Evolutionary conservation across 1,284 basidiomycete genomes (phyloP), one percentile per base, ranked within the genome.

Genomic region (Cutaneotrichosporon sp.): DNA sequence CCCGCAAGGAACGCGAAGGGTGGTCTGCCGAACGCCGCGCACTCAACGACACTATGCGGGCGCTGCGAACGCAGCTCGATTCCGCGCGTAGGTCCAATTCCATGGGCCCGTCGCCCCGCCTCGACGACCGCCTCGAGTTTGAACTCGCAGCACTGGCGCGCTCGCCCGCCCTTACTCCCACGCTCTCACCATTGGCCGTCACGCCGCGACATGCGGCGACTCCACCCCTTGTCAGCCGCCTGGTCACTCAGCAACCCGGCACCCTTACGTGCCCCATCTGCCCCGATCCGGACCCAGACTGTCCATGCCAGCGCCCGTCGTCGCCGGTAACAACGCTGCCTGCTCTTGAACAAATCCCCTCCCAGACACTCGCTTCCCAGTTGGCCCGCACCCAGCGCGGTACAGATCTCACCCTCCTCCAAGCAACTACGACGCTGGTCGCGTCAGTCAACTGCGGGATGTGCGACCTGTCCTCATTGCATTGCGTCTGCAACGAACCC

Each of bases 1-100:
- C 91, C 42, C 86, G 85, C 70, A 86, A 87, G 51, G 88, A 84
- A 73, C 79, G 64, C 40, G 69, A 72, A 16, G 56, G 58, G 5
- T 73, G 66, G 66, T 22, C 22, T 16, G 40, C 49, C 6, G 66
- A 68, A 57, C 63, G 64, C 38, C 51, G 62, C 5, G 31, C 36
- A 30, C 60, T 68, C 32, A 56, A 34, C 26, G 61, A 63, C 2
- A 61, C 51, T 21, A 22, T 68, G 4, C 30, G 61, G 14, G 26
- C 16, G 4, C 50, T 65, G n/a, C 63, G 60, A 2, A 36, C 58
- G 6, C 61, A 66, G 52, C 61, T 66, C 57, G 52, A 65, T 6
- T 40, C 61, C 13, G 36, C 55, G 32, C 42, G 31, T 16, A 10
- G 10, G 18, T 14, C 50, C 32, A 31, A 11, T 31, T 8, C 42